Percentiles rank a stretch among this genome's conserved stretches.
Evolutionary conservation across 768 basidiomycete species (phyloP).

Genomic region (Rhodotorula graminis): DNA sequence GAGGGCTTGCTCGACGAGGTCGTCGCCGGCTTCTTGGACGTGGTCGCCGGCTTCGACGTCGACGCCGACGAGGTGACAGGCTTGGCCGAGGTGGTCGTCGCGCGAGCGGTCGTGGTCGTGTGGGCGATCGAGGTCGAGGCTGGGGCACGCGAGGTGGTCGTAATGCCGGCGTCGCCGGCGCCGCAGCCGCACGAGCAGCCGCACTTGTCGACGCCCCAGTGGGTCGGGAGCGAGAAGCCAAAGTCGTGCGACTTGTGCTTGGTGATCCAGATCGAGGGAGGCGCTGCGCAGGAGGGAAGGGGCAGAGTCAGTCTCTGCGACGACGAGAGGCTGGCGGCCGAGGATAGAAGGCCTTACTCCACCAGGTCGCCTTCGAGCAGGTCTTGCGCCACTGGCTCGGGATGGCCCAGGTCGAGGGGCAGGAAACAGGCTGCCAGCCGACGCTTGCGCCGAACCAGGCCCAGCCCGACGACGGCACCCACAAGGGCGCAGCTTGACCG

Average conservation of each 20-base stretch:
- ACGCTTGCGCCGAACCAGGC: constrained; percentile 12
- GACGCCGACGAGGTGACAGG: neutral
- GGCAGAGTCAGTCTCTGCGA: no score
- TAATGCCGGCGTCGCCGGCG: neutral
- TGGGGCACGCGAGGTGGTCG: neutral
- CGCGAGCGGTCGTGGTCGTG: neutral
- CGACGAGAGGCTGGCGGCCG: neutral
- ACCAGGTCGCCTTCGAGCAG: constrained; percentile 13
- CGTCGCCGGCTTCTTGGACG: neutral
- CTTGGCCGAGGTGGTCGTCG: neutral
- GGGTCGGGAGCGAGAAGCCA: neutral
- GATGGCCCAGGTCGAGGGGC: neutral
- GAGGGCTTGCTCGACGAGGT: neutral
- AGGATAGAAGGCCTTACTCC: constrained; percentile 1
- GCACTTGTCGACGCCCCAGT: neutral
- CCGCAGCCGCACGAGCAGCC: neutral
- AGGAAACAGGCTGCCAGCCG: constrained; percentile 10
- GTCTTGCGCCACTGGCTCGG: neutral
- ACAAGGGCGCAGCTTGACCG: neutral
- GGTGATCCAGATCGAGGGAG: neutral
- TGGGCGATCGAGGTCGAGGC: neutral
- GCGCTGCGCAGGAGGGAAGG: neutral
- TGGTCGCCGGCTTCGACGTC: neutral
- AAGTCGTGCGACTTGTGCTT: neutral
- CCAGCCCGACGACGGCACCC: neutral